Evolutionary conservation across 2,329 filamentous ascomycete species (phyloP).

Genomic region (Dichotomopilus funicola): DNA sequence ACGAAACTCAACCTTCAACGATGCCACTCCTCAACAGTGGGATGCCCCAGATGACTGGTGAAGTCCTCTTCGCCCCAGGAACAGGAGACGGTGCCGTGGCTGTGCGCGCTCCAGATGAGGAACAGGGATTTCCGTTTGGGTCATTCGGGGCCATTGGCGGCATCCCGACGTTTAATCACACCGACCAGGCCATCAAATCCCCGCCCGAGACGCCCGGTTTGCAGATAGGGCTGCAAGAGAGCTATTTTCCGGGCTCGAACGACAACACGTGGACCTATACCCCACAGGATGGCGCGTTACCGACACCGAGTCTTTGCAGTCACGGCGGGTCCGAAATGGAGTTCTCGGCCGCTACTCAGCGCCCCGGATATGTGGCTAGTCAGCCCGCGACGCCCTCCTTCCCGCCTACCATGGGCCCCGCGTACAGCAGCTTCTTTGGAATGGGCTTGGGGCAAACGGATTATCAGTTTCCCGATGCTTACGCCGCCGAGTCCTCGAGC

Average conservation of each 20-base stretch:
- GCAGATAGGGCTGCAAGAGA: slow-evolving; percentile 35
- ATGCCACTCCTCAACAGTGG: slow-evolving; percentile 33
- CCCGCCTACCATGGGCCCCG: slow-evolving; percentile 36
- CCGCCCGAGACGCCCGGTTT: slow-evolving; percentile 49
- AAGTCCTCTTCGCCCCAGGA: slow-evolving; percentile 22
- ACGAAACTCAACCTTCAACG: slow-evolving; percentile 38
- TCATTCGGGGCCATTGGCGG: slow-evolving; percentile 15
- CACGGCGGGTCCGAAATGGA: slow-evolving; percentile 42
- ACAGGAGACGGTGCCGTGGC: slow-evolving; percentile 36
- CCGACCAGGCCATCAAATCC: slow-evolving; percentile 42
- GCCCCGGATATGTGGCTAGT: slow-evolving; percentile 44
- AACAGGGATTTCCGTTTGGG: slow-evolving; percentile 25
- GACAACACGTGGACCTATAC: slow-evolving; percentile 30
- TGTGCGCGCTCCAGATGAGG: slow-evolving; percentile 35
- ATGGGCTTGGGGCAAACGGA: slow-evolving; percentile 35
- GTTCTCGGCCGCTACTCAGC: slow-evolving; percentile 32
- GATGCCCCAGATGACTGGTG: slow-evolving; percentile 38
- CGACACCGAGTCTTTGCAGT: slow-evolving; percentile 41
- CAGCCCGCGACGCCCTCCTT: slow-evolving; percentile 46
- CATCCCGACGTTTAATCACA: slow-evolving; percentile 22
- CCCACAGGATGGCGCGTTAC: slow-evolving; percentile 42
- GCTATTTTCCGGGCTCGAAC: slow-evolving; percentile 33
- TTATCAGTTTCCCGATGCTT: slow-evolving; percentile 46
- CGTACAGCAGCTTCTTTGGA: slow-evolving; percentile 31
- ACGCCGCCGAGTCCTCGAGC: slow-evolving; percentile 31